Evolutionary conservation across 306 rosid genomes (phyloP), one percentile per base, ranked within the genome.

Genomic region (Mimosa pudica): DNA sequence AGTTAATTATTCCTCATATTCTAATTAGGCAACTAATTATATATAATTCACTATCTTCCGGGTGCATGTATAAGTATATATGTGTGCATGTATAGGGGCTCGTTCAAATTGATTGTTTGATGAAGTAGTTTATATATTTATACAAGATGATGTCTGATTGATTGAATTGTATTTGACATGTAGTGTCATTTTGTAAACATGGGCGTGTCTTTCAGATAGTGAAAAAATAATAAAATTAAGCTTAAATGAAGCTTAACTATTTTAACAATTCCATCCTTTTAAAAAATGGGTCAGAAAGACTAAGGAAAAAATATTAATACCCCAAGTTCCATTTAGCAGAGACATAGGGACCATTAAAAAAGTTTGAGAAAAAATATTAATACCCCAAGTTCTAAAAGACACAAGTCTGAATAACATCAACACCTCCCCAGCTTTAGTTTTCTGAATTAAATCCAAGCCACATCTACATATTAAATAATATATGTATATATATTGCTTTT

Each of bases 301-400:
- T n/a, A n/a, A n/a, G n/a, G n/a, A n/a, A 60, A 57, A 57, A 18
- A 9, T 83, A 75, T 55, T 42, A 65, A 84, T 89, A 90, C 98
- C 97, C 96, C n/a, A 89, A 84, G 78, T 94, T 94, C 96, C 97
- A 92, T 83, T 94, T 96, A 35, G 92, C 89, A 76, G 96, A 92
- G 45, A 90, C 79, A n/a, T 85, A 94, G 52, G 98, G 98, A 75
- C 98, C 97, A 79, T 92, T 90, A 5, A n/a, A n/a, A n/a, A n/a
- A n/a, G n/a, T n/a, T n/a, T n/a, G n/a, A n/a, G n/a, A n/a, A n/a
- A n/a, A n/a, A n/a, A n/a, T n/a, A n/a, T n/a, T n/a, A n/a, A n/a
- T n/a, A n/a, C n/a, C n/a, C 97, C 89, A 52, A 92, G 95, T 94
- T 92, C 97, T 97, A 94, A 74, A 94, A 94, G 51, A 94, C 98